phyloP scores from a whole-genome alignment of 2,329 filamentous ascomycete species.

The Tolypocladium paradoxum region DNA sequence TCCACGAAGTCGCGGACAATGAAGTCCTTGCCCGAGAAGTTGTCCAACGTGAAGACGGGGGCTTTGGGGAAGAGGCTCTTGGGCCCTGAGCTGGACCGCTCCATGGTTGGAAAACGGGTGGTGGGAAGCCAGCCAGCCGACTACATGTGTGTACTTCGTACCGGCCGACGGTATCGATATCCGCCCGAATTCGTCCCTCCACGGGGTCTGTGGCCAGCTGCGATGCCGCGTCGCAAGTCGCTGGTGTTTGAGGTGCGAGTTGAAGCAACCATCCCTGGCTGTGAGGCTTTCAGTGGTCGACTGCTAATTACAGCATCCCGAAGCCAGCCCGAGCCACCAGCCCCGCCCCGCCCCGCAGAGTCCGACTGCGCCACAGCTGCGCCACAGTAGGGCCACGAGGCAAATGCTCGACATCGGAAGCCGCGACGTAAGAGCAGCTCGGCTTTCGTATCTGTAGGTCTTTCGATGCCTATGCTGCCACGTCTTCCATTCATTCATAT shows the following conservation, averaged over 20 bases:
- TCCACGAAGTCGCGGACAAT: slow-evolving; percentile 98
- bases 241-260: neutral
- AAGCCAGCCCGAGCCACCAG: neutral
- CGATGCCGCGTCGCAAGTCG: slow-evolving; percentile 1
- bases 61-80: slow-evolving; percentile 66
- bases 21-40: slow-evolving; percentile 84
- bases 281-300: neutral
- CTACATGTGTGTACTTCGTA: neutral
- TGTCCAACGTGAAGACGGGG: slow-evolving; percentile 77
- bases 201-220: neutral
- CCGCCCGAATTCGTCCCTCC: neutral
- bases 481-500: neutral
- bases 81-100: slow-evolving; percentile 35
- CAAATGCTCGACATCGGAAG: neutral
- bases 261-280: neutral
- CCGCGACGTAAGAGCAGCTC: slow-evolving; percentile 2
- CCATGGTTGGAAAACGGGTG: slow-evolving; percentile 20
- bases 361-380: neutral
- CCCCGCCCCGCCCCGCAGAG: neutral
- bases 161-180: neutral
- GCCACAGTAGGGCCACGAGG: neutral
- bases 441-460: neutral
- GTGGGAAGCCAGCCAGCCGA: neutral
- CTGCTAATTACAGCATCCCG: neutral
- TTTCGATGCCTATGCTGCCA: slow-evolving; percentile 1